Base-by-base conservation (phyloP, 805 yeast species). In the Teunomyces cretensis region DNA sequence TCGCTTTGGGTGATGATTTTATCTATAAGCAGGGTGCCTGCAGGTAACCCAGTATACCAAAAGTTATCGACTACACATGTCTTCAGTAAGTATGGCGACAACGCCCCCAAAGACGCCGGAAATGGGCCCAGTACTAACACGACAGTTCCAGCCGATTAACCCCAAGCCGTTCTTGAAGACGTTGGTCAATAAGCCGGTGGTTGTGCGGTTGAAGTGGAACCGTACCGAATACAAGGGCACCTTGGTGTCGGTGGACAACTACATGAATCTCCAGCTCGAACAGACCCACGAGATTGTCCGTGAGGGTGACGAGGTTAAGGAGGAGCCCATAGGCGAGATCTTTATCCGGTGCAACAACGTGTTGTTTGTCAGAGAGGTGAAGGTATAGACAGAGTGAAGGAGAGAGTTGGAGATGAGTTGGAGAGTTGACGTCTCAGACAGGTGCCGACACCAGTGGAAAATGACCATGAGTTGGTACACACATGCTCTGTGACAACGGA, bases 101-200 rank as follows among this genome's bases (percentile, higher is more conserved):
- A 13, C 24, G 41, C n/a, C 12, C 9, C 9, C 16, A 11, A n/a
- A 19, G 22, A 13, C 15, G 27, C 16, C 39, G 14, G 12, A 11
- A 9, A 4, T 6, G 22, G 22, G 22, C 22, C 22, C 12, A n/a
- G 26, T 26, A 38, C 41, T 38, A 38, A 38, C 41, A 2, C 4
- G n/a, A 15, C 43, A 56, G 60, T 75, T 78, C 52, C 79, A 74
- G 50, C 94, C 96, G 13, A 72, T 85, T 16, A 88, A 89, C 57
- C 97, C 97, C 12, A 90, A 87, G 61, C 96, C 96, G n/a, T 94
- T 83, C 55, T 73, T 94, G 39, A 83, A 83, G 49, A 83, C 86
- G 17, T 78, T 94, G 36, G 74, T 86, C n/a, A 83, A 84, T 45
- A 76, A 83, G 47, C 74, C 69, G 28, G 90, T 92, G 9, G 68